Evolutionary conservation across 73 alveolate species (phyloP).

Genomic region (Blepharisma stoltei): DNA sequence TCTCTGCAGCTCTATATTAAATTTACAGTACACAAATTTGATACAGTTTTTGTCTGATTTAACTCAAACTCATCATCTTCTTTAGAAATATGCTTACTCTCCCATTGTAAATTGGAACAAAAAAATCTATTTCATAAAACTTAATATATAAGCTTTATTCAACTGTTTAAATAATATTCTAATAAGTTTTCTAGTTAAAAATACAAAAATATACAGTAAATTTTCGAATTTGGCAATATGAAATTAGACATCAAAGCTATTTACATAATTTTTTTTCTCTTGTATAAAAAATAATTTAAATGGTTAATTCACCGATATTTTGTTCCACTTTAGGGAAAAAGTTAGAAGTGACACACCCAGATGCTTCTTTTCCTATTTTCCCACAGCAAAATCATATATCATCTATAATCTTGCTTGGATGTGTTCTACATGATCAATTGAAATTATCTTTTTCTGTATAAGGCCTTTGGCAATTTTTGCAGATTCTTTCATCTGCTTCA

Average conservation of each 20-base stretch:
- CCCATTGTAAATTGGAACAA: too few relatives aligned
- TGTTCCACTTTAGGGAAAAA: too few relatives aligned
- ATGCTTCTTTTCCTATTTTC: constrained; percentile 47
- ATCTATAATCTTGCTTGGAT: constrained; percentile 45
- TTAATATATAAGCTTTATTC: too few relatives aligned
- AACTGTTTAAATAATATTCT: too few relatives aligned
- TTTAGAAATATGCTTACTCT: constrained; percentile 66
- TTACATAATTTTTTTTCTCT: too few relatives aligned
- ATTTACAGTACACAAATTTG: constrained; percentile 34
- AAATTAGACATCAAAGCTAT: too few relatives aligned
- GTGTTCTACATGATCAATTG: constrained; percentile 71
- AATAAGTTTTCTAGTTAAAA: too few relatives aligned
- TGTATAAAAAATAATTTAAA: too few relatives aligned
- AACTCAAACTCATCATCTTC: constrained; percentile 68
- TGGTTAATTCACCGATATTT: too few relatives aligned
- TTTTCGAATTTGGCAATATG: too few relatives aligned
- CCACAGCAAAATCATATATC: constrained; percentile 82
- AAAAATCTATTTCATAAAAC: constrained; percentile 58
- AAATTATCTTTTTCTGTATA: constrained; percentile 57
- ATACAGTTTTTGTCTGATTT: constrained; percentile 34
- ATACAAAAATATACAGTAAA: too few relatives aligned
- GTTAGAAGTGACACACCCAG: constrained; percentile 60
- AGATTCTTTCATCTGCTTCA: constrained; percentile 35
- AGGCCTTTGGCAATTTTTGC: constrained; percentile 58
- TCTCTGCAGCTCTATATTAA: constrained; percentile 49